These are phyloP conservation scores for Cardiospermum halicacabum DNA, from an alignment of 345 rosid species.

Conservation along the genomic window DNA sequence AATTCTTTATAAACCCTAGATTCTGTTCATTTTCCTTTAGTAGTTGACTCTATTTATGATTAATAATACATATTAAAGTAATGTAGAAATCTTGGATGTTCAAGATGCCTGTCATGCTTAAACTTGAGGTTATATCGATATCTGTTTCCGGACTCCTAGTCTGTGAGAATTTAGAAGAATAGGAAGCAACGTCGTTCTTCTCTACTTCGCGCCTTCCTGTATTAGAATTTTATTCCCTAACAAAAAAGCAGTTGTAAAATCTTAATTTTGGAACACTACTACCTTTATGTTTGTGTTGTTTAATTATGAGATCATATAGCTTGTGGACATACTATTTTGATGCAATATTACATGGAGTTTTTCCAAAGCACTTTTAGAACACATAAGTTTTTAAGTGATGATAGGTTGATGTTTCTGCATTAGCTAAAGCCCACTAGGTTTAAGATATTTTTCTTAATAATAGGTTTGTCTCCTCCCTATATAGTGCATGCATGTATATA, in stretches of 20 bases:
- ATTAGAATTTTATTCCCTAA: not conserved
- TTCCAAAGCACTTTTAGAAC: not conserved
- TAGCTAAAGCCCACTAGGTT: no score
- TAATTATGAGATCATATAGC: not conserved
- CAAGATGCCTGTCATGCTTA: not conserved
- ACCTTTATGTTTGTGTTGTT: not conserved
- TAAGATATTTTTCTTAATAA: no score
- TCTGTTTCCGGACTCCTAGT: conserved; percentile 1
- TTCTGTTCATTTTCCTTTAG: not conserved
- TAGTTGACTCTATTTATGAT: no score
- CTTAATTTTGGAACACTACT: not conserved
- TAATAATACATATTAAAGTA: no score
- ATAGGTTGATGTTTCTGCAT: no score
- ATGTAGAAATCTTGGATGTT: not conserved
- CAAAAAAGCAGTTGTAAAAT: not conserved
- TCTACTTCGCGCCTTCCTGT: not conserved
- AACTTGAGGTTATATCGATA: not conserved
- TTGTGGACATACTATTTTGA: not conserved
- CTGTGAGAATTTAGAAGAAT: not conserved
- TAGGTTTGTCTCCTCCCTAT: no score
- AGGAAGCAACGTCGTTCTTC: not conserved
- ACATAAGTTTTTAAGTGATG: not conserved
- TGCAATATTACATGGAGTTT: not conserved
- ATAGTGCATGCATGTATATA: no score
- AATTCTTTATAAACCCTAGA: not conserved